These are phyloP conservation scores for Cutaneotrichosporon cavernicola DNA, from an alignment of 1,284 basidiomycete species.

Conservation along the genomic window DNA sequence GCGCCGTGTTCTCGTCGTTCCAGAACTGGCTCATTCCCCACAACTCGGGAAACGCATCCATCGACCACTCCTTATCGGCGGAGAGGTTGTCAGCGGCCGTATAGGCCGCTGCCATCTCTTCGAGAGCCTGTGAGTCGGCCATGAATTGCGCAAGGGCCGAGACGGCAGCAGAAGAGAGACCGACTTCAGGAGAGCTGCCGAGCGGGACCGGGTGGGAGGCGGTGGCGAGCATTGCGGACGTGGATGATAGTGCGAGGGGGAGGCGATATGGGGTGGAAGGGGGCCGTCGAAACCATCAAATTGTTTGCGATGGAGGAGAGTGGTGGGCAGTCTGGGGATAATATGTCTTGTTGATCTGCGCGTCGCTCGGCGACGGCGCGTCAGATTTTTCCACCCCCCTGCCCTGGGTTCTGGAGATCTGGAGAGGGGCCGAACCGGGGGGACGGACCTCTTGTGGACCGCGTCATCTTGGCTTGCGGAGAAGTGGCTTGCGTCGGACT, in stretches of 20 bases:
- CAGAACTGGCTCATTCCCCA: slow-evolving; percentile 26
- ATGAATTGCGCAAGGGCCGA: slow-evolving; percentile 1
- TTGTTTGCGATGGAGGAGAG: not conserved
- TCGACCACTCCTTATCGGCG: not conserved
- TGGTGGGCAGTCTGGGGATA: not conserved
- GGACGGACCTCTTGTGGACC: too few species aligned
- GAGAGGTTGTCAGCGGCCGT: slow-evolving; percentile 6
- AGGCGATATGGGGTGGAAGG: slow-evolving; percentile 1
- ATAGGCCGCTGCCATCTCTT: slow-evolving; percentile 5
- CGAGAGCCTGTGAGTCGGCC: slow-evolving; percentile 2
- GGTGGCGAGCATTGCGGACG: slow-evolving; percentile 10
- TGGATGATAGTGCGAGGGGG: not conserved
- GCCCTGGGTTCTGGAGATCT: not conserved
- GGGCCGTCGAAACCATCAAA: slow-evolving; percentile 7
- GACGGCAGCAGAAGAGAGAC: not conserved
- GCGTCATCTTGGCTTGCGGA: too few species aligned
- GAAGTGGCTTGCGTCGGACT: too few species aligned
- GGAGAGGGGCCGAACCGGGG: too few species aligned
- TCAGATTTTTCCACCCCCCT: not conserved
- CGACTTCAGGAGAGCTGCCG: slow-evolving; percentile 5
- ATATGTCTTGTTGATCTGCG: not conserved
- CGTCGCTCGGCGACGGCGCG: not conserved
- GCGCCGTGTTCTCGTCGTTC: slow-evolving; percentile 17
- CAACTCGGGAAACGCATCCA: slow-evolving; percentile 20
- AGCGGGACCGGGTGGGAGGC: not conserved